Evolutionary conservation across 495 filamentous ascomycete species (phyloP).

Genomic region (Talaromyces ruber): DNA sequence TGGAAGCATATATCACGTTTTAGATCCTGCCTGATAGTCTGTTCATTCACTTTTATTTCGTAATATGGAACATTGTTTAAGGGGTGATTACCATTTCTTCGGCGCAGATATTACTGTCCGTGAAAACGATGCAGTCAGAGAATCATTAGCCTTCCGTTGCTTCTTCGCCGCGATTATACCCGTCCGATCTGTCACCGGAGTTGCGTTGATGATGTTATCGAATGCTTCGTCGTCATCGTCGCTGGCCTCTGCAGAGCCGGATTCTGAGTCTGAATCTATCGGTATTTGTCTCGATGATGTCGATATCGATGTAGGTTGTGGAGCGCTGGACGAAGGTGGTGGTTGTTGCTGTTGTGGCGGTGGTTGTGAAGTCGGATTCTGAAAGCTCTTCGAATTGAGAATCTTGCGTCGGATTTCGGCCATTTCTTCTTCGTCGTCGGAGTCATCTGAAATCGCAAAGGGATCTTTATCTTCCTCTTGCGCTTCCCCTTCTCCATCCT

Average conservation of each 20-base stretch:
- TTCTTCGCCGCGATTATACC: conserved; percentile 59
- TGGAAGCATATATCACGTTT: background rate
- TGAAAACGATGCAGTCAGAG: conserved; percentile 52
- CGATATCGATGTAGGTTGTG: background rate
- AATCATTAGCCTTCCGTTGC: conserved; percentile 30
- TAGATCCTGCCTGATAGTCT: background rate
- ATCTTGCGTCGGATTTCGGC: conserved; percentile 80
- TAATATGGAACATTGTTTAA: too few species aligned
- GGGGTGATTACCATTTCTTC: conserved; percentile 47
- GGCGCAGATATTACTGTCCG: conserved; percentile 52
- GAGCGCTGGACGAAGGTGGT: background rate
- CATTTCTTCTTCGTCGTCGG: conserved; percentile 80
- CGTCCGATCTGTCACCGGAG: conserved; percentile 72
- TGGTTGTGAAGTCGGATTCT: conserved; percentile 46
- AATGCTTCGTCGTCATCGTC: conserved; percentile 38
- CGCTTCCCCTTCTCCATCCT: conserved; percentile 34
- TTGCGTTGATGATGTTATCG: conserved; percentile 86
- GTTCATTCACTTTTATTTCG: background rate
- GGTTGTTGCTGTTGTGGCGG: conserved; percentile 40
- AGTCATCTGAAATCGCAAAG: conserved; percentile 67
- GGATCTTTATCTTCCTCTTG: conserved; percentile 50
- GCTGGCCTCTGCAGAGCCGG: conserved; percentile 62
- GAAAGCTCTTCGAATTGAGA: conserved; percentile 76
- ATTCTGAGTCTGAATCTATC: conserved; percentile 66
- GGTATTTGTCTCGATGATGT: conserved; percentile 11